Conservation (phyloP, 1,139 yeast genomes). For the Candida tetrigidarum region DNA sequence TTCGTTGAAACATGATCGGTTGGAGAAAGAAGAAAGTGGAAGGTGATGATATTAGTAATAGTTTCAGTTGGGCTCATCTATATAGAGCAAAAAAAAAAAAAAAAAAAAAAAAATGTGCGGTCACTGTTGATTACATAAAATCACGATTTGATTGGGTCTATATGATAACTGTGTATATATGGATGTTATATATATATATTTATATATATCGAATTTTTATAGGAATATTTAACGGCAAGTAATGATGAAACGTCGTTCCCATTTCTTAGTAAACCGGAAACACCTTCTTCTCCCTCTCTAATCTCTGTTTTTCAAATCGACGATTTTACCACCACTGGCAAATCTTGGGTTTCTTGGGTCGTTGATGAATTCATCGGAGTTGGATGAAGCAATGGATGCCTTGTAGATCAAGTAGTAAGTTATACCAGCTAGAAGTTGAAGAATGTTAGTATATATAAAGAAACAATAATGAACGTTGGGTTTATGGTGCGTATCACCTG, state of each 20-base stretch:
- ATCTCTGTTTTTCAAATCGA: constrained; percentile 44
- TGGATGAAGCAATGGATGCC: constrained; percentile 46
- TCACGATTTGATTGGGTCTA: constrained; percentile 8
- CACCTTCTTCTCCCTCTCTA: no score
- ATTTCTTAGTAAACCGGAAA: no score
- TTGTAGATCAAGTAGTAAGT: constrained; percentile 49
- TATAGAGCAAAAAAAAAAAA: background rate
- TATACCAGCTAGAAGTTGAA: constrained; percentile 36
- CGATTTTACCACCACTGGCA: constrained; percentile 53
- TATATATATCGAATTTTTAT: constrained; percentile 2
- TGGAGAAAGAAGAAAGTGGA: background rate
- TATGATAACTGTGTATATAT: no score
- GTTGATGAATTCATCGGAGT: constrained; percentile 54
- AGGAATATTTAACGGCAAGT: constrained; percentile 6
- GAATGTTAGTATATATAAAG: constrained; percentile 22
- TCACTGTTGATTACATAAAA: constrained; percentile 8
- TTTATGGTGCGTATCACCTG: no score
- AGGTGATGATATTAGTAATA: background rate
- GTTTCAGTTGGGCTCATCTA: background rate
- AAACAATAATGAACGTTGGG: background rate
- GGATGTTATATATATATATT: background rate
- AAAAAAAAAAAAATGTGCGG: no score
- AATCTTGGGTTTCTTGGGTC: constrained; percentile 62
- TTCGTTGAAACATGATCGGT: constrained; percentile 4
- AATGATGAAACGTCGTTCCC: no score